Percentiles rank a stretch among this genome's conserved stretches.
Conservation (phyloP, 2,329 filamentous ascomycete genomes). For the Diplodia intermedia region DNA sequence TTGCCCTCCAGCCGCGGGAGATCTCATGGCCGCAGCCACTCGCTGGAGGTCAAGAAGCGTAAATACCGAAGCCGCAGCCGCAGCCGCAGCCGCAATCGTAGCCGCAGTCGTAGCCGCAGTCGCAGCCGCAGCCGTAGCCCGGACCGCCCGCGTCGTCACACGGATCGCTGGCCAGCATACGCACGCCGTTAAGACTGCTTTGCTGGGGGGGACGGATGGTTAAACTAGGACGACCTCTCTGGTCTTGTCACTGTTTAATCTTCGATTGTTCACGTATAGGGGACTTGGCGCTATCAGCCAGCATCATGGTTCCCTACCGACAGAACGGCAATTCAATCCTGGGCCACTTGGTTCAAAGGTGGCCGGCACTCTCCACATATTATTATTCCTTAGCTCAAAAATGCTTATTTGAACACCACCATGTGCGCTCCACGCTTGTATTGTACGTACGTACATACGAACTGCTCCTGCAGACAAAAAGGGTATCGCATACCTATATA, state of each 20-base stretch:
- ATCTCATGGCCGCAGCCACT: background rate
- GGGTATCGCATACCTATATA: slow-evolving; percentile 1
- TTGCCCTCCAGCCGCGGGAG: background rate
- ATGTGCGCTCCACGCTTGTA: background rate
- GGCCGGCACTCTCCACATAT: background rate
- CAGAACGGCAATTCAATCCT: background rate
- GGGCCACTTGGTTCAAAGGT: background rate
- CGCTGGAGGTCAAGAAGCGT: background rate
- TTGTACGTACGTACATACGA: background rate
- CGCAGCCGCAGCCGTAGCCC: background rate
- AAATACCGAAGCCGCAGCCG: background rate
- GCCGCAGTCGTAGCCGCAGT: background rate
- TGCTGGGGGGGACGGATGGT: too few relatives aligned
- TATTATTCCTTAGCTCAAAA: background rate
- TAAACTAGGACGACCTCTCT: too few relatives aligned
- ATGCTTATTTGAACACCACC: background rate
- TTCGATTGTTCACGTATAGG: background rate
- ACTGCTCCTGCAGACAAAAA: background rate
- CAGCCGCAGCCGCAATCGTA: background rate
- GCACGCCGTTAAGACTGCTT: background rate
- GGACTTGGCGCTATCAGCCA: background rate
- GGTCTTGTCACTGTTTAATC: background rate
- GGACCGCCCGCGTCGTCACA: background rate
- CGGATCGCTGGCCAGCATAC: background rate
- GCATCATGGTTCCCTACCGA: background rate